phyloP scores from a whole-genome alignment of 148 eudicot genomes.

The Rhododendron ovatum region DNA sequence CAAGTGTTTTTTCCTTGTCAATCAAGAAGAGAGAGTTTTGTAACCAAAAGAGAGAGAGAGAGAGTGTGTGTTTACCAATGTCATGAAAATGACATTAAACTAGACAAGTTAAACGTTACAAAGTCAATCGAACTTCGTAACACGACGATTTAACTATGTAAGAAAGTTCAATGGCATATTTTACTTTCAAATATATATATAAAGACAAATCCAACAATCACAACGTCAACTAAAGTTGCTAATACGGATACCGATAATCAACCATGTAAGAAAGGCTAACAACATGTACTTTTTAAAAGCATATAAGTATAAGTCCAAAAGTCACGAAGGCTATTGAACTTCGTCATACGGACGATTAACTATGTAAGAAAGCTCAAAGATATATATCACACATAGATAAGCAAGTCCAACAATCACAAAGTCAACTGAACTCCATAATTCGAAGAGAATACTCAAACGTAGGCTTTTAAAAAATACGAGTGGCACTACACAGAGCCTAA shows the following conservation, averaged over 20 bases:
- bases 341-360: neutral
- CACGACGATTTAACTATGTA: neutral
- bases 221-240: neutral
- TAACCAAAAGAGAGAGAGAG: no score
- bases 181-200: no score
- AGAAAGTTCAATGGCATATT: neutral
- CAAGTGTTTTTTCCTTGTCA: neutral
- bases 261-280: neutral
- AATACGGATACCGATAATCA: neutral
- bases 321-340: neutral
- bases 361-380: neutral
- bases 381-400: neutral
- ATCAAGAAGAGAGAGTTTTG: neutral
- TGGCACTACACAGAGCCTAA: neutral
- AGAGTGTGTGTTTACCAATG: neutral
- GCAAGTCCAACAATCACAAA: neutral
- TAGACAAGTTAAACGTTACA: neutral
- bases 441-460: neutral
- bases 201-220: neutral
- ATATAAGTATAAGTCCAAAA: neutral
- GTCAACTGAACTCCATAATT: neutral
- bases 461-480: neutral
- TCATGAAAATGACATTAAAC: neutral
- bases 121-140: neutral
- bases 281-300: neutral